These are phyloP conservation scores for Penicillium roqueforti DNA, from an alignment of 495 filamentous ascomycete genomes.

Conservation along the genomic window DNA sequence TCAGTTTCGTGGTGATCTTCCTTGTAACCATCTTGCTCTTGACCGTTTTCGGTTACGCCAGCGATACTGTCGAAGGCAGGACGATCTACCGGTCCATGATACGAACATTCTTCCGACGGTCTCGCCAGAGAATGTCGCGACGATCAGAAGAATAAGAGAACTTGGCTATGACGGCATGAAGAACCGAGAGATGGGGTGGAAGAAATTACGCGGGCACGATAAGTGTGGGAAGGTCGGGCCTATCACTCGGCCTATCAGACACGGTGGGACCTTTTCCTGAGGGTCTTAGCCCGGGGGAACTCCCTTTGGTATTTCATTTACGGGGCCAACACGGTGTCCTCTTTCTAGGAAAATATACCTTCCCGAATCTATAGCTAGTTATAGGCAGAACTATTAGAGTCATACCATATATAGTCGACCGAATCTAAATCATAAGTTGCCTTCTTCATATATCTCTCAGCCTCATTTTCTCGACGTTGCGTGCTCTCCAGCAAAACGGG, in stretches of 20 bases:
- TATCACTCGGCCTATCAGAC: slow-evolving; percentile 18
- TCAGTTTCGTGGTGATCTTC: slow-evolving; percentile 64
- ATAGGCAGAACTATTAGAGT: slow-evolving; percentile 10
- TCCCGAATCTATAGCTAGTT: neutral
- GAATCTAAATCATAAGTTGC: neutral
- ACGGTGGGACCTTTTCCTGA: neutral
- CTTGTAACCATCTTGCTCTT: slow-evolving; percentile 58
- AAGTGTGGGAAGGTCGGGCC: slow-evolving; percentile 2
- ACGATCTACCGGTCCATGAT: slow-evolving; percentile 46
- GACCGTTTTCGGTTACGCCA: slow-evolving; percentile 41
- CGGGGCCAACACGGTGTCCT: slow-evolving; percentile 47
- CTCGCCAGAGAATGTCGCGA: slow-evolving; percentile 21
- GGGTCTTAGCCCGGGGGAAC: slow-evolving; percentile 7
- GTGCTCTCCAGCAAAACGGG: slow-evolving; percentile 3
- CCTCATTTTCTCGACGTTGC: slow-evolving; percentile 1
- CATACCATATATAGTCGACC: neutral
- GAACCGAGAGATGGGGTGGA: neutral
- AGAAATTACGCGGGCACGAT: slow-evolving; percentile 10
- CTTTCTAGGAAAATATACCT: slow-evolving; percentile 7
- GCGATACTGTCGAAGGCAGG: slow-evolving; percentile 49
- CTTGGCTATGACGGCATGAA: slow-evolving; percentile 7
- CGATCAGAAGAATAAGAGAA: neutral
- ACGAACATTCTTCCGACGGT: slow-evolving; percentile 37
- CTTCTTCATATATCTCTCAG: neutral
- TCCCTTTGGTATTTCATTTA: slow-evolving; percentile 16